Base-by-base conservation (phyloP, 331 rosid genomes). In the Prunus yedoensis region DNA sequence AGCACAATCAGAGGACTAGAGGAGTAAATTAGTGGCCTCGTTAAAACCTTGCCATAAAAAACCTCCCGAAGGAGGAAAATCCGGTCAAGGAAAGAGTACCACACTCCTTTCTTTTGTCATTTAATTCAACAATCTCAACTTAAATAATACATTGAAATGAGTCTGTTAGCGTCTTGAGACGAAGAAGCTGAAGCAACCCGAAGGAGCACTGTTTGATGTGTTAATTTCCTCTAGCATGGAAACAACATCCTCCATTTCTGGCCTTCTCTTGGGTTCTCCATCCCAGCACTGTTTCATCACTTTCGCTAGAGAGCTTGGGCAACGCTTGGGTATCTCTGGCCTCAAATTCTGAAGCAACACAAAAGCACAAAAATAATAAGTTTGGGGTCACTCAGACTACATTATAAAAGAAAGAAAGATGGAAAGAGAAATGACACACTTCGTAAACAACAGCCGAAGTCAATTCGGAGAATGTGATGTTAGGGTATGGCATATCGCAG, bases 261-360 rank as follows among this genome's bases (percentile, higher is more conserved):
- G 81, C 74, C 81, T 70, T 35, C 35, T 60, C 2, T 45, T 35
- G 10, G 81, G 81, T 43, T 70, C 52, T 60, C 71, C 27, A 77
- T 77, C 71, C 81, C 70, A 77, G n/a, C 80, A 77, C 43, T 10
- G 32, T 3, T 14, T 50, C 14, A 77, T 77, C 18, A 77, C n/a
- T 23, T 60, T 6, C 10, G 65, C 81, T 7, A 77, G 17, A 20
- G 81, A 60, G 43, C 46, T 77, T 15, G 81, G 81, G 74, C 81
- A 77, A 8, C 12, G 23, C 16, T 1, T 69, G 32, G 81, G 81
- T 30, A 77, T 77, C n/a, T 21, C 47, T 5, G 76, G 76, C 66
- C 47, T 59, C 50, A 69, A 15, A 12, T 35, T 58, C 80, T 76
- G 68, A 3, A 76, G 45, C 30, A 41, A 25, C 16, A 57, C n/a